Evolutionary conservation across 768 basidiomycete genomes (phyloP), one percentile per base, ranked within the genome.

Genomic region (Xerocomus brunneocitrinus): DNA sequence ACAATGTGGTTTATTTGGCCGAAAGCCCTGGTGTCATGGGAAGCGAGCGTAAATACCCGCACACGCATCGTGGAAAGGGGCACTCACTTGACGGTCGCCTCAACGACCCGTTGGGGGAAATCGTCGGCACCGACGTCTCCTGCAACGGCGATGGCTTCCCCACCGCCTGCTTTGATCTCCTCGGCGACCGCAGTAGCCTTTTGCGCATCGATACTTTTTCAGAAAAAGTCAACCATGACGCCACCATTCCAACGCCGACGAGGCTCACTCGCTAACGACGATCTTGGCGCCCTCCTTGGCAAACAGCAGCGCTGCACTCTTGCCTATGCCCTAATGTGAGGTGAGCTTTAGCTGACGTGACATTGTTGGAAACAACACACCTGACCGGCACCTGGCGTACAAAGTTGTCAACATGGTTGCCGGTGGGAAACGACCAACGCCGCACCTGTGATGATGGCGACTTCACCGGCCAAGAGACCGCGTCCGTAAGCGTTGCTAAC

Each of bases 1-100:
- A 92, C 77, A 49, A 92, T 88, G 66, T 92, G 89, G 69, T 93
- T 90, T 47, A 93, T 83, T 65, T 89, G 87, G 25, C 89, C 90
- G 58, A 83, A 92, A 57, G 84, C 83, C 54, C 86, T 90, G 62
- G 30, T 38, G n/a, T n/a, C n/a, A n/a, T n/a, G 14, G 14, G n/a
- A 25, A 31, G 30, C 22, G 8, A 47, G 12, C 12, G 22, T 46
- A 10, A 54, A 24, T 42, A 24, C 42, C 30, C 40, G 8, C 25
- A 35, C 34, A 31, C 2, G 13, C 14, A 4, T 13, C 19, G 8
- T 19, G 36, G 31, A 25, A 7, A 47, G 24, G n/a, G 4, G 74
- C 80, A 77, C 85, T 62, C 60, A 90, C 89, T 80, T 73, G 60
- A 91, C 77, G 5, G 90, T 89, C 4, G 83, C 86, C 28, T 85